These are phyloP conservation scores for Ramichloridium luteum DNA, from an alignment of 2,329 filamentous ascomycete species.

Conservation along the genomic window DNA sequence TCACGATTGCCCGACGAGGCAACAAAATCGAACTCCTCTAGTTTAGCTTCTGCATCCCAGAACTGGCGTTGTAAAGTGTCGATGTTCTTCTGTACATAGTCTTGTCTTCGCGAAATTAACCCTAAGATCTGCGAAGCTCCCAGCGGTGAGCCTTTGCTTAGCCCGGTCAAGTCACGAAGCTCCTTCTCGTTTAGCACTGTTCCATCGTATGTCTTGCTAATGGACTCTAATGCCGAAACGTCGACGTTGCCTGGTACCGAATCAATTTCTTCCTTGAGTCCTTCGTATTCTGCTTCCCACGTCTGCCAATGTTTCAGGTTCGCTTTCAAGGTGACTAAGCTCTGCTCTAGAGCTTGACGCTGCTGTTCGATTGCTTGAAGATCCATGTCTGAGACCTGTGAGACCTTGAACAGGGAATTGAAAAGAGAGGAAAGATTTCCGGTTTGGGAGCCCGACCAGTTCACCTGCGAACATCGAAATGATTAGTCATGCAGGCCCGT, in stretches of 20 bases:
- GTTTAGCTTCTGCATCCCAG: constrained; percentile 53
- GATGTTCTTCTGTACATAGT: constrained; percentile 81
- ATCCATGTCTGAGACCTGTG: constrained; percentile 32
- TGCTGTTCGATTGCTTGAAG: constrained; percentile 63
- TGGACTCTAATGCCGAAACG: constrained; percentile 20
- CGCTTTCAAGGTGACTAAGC: constrained; percentile 59
- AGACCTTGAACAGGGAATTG: too few relatives aligned
- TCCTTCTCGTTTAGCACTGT: constrained; percentile 52
- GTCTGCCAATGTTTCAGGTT: constrained; percentile 78
- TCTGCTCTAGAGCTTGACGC: constrained; percentile 61
- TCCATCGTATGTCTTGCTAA: constrained; percentile 49
- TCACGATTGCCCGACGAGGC: constrained; percentile 18
- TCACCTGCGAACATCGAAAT: too few relatives aligned
- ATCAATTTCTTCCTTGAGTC: constrained; percentile 69
- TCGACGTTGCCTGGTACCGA: constrained; percentile 32
- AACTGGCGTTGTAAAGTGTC: constrained; percentile 61
- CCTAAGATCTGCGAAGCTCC: constrained; percentile 52
- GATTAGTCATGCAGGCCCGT: too few relatives aligned
- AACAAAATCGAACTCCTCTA: constrained; percentile 44
- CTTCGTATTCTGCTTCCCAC: constrained; percentile 86
- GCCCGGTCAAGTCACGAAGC: constrained; percentile 42
- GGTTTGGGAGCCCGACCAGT: too few relatives aligned
- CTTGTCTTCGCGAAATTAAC: constrained; percentile 61
- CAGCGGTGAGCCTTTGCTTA: constrained; percentile 34
- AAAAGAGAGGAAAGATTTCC: constrained; percentile 2